These are phyloP conservation scores for Millerozyma acaciae DNA, from an alignment of 805 yeast species.

Conservation along the genomic window DNA sequence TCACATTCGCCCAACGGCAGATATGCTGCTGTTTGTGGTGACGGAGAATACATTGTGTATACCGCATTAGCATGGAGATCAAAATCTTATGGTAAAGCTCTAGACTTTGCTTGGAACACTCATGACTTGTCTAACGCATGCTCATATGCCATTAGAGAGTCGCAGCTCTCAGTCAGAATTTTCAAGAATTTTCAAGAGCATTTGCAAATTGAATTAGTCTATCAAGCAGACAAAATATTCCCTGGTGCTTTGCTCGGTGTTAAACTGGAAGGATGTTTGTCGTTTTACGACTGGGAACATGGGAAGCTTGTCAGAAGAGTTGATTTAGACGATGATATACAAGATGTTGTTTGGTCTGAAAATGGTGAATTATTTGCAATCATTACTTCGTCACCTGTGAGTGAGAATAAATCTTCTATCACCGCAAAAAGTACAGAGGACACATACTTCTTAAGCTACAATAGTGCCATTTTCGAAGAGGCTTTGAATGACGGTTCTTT, in stretches of 20 bases:
- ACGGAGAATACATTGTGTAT: slow-evolving; percentile 93
- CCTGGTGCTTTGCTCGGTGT: slow-evolving; percentile 89
- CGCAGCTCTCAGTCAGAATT: slow-evolving; percentile 59
- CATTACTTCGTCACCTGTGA: slow-evolving; percentile 33
- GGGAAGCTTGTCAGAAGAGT: slow-evolving; percentile 82
- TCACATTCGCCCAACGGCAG: slow-evolving; percentile 96
- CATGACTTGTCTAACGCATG: slow-evolving; percentile 62
- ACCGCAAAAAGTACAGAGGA: slow-evolving; percentile 42
- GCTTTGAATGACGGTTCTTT: slow-evolving; percentile 55
- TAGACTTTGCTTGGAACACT: slow-evolving; percentile 92
- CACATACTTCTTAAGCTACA: slow-evolving; percentile 74
- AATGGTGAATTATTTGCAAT: slow-evolving; percentile 86
- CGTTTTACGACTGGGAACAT: slow-evolving; percentile 92
- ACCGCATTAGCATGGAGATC: slow-evolving; percentile 98
- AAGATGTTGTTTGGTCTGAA: slow-evolving; percentile 86
- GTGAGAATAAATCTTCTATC: slow-evolving; percentile 17
- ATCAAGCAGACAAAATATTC: slow-evolving; percentile 73
- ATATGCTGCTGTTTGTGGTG: slow-evolving; percentile 95
- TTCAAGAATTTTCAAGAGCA: slow-evolving; percentile 84
- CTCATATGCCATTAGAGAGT: slow-evolving; percentile 77
- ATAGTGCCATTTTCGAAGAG: slow-evolving; percentile 60
- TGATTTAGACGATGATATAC: slow-evolving; percentile 72
- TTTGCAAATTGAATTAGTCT: slow-evolving; percentile 59
- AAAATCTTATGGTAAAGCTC: slow-evolving; percentile 84
- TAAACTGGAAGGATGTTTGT: slow-evolving; percentile 77